phyloP scores from a whole-genome alignment of 495 filamentous ascomycete genomes.

The Xylaria intraflava region DNA sequence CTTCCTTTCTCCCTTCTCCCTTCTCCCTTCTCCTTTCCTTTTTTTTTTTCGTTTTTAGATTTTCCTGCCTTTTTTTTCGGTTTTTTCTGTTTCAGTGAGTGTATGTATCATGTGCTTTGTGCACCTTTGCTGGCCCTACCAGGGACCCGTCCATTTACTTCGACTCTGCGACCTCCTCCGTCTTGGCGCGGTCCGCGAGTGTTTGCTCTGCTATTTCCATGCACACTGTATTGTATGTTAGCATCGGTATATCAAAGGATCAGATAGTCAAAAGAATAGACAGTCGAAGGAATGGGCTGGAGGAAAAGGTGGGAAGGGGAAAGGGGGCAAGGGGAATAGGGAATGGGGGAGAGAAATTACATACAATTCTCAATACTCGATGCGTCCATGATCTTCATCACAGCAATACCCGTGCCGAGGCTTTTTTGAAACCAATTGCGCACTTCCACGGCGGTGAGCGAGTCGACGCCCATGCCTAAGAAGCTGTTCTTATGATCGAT shows the following conservation, averaged over 20 bases:
- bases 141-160: background rate
- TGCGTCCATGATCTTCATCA: conserved; percentile 38
- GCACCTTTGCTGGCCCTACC: too few species aligned
- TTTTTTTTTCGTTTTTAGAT: too few species aligned
- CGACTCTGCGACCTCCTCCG: background rate
- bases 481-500: conserved; percentile 23
- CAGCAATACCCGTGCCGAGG: conserved; percentile 35
- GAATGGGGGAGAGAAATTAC: conserved; percentile 3
- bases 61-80: too few species aligned
- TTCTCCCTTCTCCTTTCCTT: too few species aligned
- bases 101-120: too few species aligned
- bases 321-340: background rate
- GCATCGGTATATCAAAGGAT: background rate
- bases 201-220: too few species aligned
- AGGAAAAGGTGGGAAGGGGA: background rate
- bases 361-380: conserved; percentile 22
- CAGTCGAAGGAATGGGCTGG: background rate
- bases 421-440: conserved; percentile 53
- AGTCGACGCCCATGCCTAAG: conserved; percentile 53
- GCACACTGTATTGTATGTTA: conserved; percentile 17
- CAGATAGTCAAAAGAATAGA: background rate
- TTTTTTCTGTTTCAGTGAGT: too few species aligned
- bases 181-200: background rate
- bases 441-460: conserved; percentile 56
- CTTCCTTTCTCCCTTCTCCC: too few species aligned